A percentile compares a stretch with the other conserved stretches of the same genome.
These are phyloP conservation scores for Lachnellula suecica DNA, from an alignment of 2,329 filamentous ascomycete genomes.

Conservation along the genomic window DNA sequence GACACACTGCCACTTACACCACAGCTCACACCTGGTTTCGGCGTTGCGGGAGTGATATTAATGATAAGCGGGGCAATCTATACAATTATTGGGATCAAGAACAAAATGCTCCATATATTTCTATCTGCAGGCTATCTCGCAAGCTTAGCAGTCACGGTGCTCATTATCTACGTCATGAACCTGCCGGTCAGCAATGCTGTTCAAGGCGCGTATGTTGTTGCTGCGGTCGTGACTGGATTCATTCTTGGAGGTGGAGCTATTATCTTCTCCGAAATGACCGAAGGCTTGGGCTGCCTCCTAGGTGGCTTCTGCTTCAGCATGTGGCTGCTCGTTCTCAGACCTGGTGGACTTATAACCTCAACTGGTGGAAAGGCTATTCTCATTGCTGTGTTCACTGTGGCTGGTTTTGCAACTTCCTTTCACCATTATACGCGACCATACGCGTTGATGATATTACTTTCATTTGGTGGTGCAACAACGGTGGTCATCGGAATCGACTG, in stretches of 20 bases:
- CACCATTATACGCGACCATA: constrained; percentile 76
- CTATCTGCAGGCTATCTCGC: constrained; percentile 75
- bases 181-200: constrained; percentile 71
- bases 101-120: constrained; percentile 75
- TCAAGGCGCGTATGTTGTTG: constrained; percentile 86
- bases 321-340: constrained; percentile 82
- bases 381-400: constrained; percentile 70
- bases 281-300: constrained; percentile 63
- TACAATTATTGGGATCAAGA: constrained; percentile 78
- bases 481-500: constrained; percentile 86
- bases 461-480: constrained; percentile 79
- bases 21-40: constrained; percentile 75
- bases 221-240: constrained; percentile 68
- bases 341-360: constrained; percentile 70
- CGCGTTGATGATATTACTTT: constrained; percentile 71
- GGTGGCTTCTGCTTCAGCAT: constrained; percentile 35
- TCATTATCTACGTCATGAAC: constrained; percentile 88
- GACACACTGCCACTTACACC: constrained; percentile 71
- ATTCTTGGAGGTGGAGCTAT: constrained; percentile 73
- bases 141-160: constrained; percentile 71
- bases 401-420: constrained; percentile 72
- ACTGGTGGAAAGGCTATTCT: constrained; percentile 68
- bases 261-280: constrained; percentile 80
- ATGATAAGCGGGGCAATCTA: constrained; percentile 71
- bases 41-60: constrained; percentile 74